Evolutionary conservation across 2,329 filamentous ascomycete genomes (phyloP).

Genomic region (Microsporum canis): DNA sequence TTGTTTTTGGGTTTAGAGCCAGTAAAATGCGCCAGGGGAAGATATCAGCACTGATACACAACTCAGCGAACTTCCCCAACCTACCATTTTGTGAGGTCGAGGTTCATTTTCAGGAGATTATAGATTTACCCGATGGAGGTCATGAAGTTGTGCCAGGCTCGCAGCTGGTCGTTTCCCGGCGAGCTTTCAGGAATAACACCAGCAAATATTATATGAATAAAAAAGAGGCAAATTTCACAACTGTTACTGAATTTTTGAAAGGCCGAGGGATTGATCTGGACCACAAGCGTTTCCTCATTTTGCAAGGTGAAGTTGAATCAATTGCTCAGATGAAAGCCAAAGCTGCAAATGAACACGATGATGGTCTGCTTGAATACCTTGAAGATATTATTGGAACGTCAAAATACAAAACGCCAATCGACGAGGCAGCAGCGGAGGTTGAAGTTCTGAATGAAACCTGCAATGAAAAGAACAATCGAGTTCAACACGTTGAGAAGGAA

Average conservation of each 20-base stretch:
- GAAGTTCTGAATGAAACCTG: conserved; percentile 91
- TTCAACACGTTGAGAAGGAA: conserved; percentile 97
- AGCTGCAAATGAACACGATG: conserved; percentile 86
- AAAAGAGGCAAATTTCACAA: conserved; percentile 80
- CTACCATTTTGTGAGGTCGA: conserved; percentile 89
- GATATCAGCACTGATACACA: conserved; percentile 94
- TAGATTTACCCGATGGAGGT: conserved; percentile 68
- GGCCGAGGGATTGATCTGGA: conserved; percentile 89
- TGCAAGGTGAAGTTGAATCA: conserved; percentile 95
- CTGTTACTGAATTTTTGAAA: conserved; percentile 74
- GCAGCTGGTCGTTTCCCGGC: conserved; percentile 74
- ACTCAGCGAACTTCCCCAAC: conserved; percentile 76
- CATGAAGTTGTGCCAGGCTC: conserved; percentile 72
- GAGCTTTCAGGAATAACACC: conserved; percentile 93
- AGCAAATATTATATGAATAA: conserved; percentile 97
- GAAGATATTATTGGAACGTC: conserved; percentile 98
- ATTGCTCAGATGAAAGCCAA: conserved; percentile 99
- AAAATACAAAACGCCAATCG: conserved; percentile 94
- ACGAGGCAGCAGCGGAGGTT: conserved; percentile 81
- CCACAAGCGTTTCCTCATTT: conserved; percentile 93
- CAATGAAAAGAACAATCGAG: conserved; percentile 84
- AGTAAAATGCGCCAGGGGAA: conserved; percentile 99
- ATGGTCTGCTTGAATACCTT: conserved; percentile 88
- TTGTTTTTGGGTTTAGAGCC: conserved; percentile 97
- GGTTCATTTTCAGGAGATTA: conserved; percentile 90